A percentile compares a stretch with the other conserved stretches of the same genome.
Evolutionary conservation across 2,329 filamentous ascomycete species (phyloP).

Genomic region (Thyridium curvatum): DNA sequence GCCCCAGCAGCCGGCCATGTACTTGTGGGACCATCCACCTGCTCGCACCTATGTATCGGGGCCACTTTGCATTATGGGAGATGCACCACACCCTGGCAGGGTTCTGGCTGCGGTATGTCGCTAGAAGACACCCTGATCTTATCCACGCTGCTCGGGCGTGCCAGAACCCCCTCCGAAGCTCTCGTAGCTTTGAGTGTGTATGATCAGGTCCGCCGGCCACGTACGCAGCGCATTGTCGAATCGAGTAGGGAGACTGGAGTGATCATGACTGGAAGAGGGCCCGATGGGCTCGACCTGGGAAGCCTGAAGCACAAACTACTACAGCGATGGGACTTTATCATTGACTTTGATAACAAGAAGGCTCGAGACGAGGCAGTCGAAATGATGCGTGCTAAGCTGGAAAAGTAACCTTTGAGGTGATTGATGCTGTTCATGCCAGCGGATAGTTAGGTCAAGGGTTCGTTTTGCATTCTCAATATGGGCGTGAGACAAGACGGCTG

Average conservation of each 20-base stretch:
- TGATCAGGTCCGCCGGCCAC: conserved; percentile 2
- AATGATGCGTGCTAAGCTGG: background rate
- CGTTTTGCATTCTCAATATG: too few relatives aligned
- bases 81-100: conserved; percentile 7
- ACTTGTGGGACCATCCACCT: conserved; percentile 16
- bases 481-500: too few relatives aligned
- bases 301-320: background rate
- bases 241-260: conserved; percentile 2
- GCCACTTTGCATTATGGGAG: conserved; percentile 7
- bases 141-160: background rate
- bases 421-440: too few relatives aligned
- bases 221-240: conserved; percentile 4
- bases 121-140: conserved; percentile 3
- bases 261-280: conserved; percentile 1
- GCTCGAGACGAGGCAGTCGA: conserved; percentile 1
- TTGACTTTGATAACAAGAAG: conserved; percentile 1
- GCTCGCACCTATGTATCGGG: conserved; percentile 12
- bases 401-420: background rate
- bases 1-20: conserved; percentile 11
- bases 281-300: background rate
- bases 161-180: background rate
- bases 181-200: conserved; percentile 1
- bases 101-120: background rate
- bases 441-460: too few relatives aligned
- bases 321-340: conserved; percentile 4